Evolutionary conservation across 2,329 filamentous ascomycete genomes (phyloP), one percentile per base, ranked within the genome.

Genomic region (Metarhizium rileyi): DNA sequence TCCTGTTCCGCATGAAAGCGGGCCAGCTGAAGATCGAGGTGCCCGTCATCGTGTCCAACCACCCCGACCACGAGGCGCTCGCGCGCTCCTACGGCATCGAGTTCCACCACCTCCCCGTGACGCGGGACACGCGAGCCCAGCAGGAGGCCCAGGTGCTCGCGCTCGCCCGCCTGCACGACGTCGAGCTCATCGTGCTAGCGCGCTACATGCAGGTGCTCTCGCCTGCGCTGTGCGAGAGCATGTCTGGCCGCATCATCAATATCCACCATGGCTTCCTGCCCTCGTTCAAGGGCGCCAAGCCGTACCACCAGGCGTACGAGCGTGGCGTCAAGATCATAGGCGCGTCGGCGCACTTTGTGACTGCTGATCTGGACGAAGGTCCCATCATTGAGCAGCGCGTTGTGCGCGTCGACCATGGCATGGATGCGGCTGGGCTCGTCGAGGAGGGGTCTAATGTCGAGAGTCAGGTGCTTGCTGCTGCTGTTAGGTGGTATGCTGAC

Each of bases 201-300:
- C 81, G 87, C 52, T 93, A 93, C 71, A 93, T 93, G 87, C 87
- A 93, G 70, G 86, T 93, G 28, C 75, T 93, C 10, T 86, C 82
- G 22, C 86, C 86, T 0, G 78, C 70, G 8, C 73, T 93, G 38
- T 93, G 87, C 71, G 70, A 76, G 51, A 86, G 80, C 59, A 90
- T 93, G 86, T 85, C 81, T 46, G 87, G 87, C 51, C 83, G 81
- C 64, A 93, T 93, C 70, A 91, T 93, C 83, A 93, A 93, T 71
- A 91, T 93, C 68, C 87, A 93, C 71, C 87, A 93, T 71, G 85
- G 80, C 57, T 93, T 93, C 78, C 66, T 93, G 75, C 87, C 87
- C 0, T 84, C 78, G 9, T 93, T 93, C 79, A 93, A 93, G 76
- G 87, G 87, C 53, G 87, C 87, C 27, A 89, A 88, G 70, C 87